Conservation (phyloP, 2,329 filamentous ascomycete species). For the Ophiocordyceps sinensis region DNA sequence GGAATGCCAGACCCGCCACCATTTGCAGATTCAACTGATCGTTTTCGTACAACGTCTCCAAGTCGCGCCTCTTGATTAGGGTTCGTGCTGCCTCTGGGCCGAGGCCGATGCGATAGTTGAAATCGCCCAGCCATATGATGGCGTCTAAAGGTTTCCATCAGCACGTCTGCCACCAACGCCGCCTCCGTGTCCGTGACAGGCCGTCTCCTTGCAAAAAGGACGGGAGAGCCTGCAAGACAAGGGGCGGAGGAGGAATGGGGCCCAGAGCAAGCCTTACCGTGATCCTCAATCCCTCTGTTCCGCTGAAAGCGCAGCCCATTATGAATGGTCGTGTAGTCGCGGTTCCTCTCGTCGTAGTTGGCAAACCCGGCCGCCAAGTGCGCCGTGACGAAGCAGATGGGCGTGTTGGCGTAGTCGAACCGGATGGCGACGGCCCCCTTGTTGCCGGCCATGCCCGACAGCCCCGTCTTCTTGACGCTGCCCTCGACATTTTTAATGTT, state of each 20-base stretch:
- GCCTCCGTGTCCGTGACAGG: too few species aligned
- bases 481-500: conserved; percentile 96
- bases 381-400: conserved; percentile 88
- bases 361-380: conserved; percentile 92
- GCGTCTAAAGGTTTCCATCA: conserved; percentile 30
- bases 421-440: conserved; percentile 95
- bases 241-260: background rate
- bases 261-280: conserved; percentile 37
- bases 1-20: conserved; percentile 81
- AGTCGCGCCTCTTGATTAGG: conserved; percentile 56
- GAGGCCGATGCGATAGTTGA: conserved; percentile 93
- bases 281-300: conserved; percentile 81
- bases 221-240: background rate
- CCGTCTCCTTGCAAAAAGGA: too few species aligned
- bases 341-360: conserved; percentile 92
- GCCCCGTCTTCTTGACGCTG: conserved; percentile 81
- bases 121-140: conserved; percentile 92
- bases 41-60: conserved; percentile 74
- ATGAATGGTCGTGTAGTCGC: conserved; percentile 81
- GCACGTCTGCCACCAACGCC: background rate
- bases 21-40: conserved; percentile 96
- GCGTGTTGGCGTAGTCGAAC: conserved; percentile 86
- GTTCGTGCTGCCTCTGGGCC: conserved; percentile 62
- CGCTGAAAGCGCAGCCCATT: conserved; percentile 80
- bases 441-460: conserved; percentile 96